phyloP scores from a whole-genome alignment of 164 flowering plant genomes.

The Stephania yunnanensis region DNA sequence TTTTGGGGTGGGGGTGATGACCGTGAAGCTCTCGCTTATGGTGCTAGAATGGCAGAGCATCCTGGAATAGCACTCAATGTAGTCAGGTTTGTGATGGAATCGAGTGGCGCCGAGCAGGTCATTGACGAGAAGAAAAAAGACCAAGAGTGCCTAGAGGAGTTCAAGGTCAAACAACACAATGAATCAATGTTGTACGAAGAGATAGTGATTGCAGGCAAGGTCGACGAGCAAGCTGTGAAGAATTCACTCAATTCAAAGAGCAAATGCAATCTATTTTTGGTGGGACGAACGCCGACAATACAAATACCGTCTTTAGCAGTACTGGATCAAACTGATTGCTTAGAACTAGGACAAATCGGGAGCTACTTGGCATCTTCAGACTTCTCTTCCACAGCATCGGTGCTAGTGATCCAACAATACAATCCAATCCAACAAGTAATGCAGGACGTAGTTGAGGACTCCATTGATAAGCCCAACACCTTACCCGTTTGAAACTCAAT shows the following conservation, averaged over 20 bases:
- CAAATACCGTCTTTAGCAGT: background rate
- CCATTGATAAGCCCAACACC: too few relatives aligned
- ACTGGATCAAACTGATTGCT: constrained; percentile 24
- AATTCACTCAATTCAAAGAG: constrained; percentile 18
- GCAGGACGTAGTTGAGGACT: too few relatives aligned
- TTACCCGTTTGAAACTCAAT: too few relatives aligned
- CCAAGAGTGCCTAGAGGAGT: constrained; percentile 14
- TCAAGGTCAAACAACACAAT: background rate
- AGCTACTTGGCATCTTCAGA: constrained; percentile 32
- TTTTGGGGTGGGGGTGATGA: constrained; percentile 49
- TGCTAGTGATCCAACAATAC: constrained; percentile 20
- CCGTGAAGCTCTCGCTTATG: constrained; percentile 40
- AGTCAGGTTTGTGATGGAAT: constrained; percentile 19
- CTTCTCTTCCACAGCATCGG: constrained; percentile 19
- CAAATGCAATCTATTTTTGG: constrained; percentile 39
- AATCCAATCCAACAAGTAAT: background rate
- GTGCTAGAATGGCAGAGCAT: constrained; percentile 42
- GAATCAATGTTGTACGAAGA: constrained; percentile 27
- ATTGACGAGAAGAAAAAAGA: constrained; percentile 15
- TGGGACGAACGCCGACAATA: constrained; percentile 36
- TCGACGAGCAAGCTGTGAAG: constrained; percentile 12
- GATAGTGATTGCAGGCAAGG: constrained; percentile 18
- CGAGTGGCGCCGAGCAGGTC: background rate
- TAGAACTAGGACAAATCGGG: constrained; percentile 46
- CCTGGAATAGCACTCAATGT: constrained; percentile 41